phyloP scores from a whole-genome alignment of 495 filamentous ascomycete genomes.

The Parmelia sp. region DNA sequence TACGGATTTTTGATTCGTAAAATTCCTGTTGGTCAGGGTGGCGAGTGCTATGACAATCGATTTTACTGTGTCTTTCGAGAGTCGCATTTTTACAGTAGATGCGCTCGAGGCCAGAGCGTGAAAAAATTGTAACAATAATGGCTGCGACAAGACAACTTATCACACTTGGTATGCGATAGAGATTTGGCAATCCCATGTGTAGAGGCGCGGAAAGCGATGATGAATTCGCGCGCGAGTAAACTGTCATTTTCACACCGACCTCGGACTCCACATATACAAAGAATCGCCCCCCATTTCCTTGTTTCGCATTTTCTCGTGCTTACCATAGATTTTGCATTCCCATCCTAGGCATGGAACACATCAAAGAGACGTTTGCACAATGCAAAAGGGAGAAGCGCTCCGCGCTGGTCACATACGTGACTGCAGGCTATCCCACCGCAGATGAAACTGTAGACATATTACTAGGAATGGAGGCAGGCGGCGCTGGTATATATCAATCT shows the following conservation, averaged over 20 bases:
- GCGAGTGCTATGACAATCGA: no score
- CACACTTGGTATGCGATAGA: not conserved
- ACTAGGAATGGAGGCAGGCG: constrained; percentile 85
- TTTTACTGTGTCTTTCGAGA: not conserved
- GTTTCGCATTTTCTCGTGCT: not conserved
- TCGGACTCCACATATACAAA: not conserved
- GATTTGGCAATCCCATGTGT: not conserved
- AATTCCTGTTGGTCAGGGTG: not conserved
- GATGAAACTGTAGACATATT: constrained; percentile 77
- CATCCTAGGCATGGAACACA: constrained; percentile 56
- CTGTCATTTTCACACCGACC: not conserved
- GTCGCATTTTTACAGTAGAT: not conserved
- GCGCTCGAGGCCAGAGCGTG: not conserved
- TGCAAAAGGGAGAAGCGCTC: constrained; percentile 64
- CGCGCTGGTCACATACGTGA: constrained; percentile 92
- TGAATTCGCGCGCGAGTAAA: not conserved
- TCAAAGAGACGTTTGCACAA: constrained; percentile 80
- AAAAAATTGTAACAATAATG: no score
- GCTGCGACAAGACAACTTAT: not conserved
- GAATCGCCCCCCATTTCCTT: not conserved
- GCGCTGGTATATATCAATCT: constrained; percentile 57
- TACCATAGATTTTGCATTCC: not conserved
- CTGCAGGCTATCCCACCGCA: constrained; percentile 83
- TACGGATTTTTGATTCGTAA: constrained; percentile 70
- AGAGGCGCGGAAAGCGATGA: not conserved